Percentiles rank a stretch among this genome's conserved stretches.
Evolutionary conservation across 2,329 filamentous ascomycete species (phyloP).

Genomic region (Fusarium circinatum): DNA sequence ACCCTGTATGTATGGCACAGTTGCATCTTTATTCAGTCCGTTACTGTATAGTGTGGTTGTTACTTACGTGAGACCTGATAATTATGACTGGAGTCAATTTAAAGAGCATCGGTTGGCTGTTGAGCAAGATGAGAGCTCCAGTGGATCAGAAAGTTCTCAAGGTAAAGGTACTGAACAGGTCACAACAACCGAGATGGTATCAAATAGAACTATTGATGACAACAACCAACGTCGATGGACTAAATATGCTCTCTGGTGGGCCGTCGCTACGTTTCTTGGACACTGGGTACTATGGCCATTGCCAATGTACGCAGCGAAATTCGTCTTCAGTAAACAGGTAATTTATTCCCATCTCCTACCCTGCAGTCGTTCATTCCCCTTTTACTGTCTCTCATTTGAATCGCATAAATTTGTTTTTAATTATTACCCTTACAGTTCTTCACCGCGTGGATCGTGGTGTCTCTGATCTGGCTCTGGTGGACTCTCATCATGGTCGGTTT

Average conservation of each 20-base stretch:
- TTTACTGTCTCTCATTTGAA: neutral
- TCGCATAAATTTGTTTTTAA: neutral
- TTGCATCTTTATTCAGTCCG: neutral
- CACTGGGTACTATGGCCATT: neutral
- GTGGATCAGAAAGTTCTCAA: rapidly evolving
- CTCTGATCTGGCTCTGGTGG: slow-evolving; percentile 1
- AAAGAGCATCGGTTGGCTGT: neutral
- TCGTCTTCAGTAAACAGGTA: neutral
- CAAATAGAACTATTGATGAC: rapidly evolving
- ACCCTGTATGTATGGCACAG: neutral
- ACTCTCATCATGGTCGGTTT: neutral
- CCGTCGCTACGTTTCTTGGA: neutral
- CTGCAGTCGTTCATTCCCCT: neutral
- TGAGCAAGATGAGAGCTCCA: rapidly evolving
- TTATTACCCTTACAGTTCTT: neutral
- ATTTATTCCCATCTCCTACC: neutral
- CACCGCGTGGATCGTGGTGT: neutral
- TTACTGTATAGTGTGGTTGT: neutral
- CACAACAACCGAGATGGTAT: neutral
- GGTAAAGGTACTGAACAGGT: rapidly evolving
- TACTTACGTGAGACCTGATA: neutral
- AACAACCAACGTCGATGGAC: neutral
- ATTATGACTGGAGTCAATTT: neutral
- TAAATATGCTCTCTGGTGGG: neutral
- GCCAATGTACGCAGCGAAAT: neutral